Conservation (phyloP, 768 basidiomycete species). For the Mycena pura region DNA sequence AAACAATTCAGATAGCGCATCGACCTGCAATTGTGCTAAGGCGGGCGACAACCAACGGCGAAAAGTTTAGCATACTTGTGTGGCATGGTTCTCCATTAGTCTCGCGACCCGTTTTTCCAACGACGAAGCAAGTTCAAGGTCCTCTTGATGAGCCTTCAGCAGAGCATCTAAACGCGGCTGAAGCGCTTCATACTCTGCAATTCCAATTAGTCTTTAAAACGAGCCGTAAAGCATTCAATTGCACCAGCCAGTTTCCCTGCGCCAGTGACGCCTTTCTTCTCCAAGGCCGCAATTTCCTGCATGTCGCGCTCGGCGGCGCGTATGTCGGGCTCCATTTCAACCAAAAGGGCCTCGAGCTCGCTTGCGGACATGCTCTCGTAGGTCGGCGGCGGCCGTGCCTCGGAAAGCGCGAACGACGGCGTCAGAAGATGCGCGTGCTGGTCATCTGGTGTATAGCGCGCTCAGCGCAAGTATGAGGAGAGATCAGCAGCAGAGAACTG, state of each 20-base stretch:
- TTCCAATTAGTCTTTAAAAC: background rate
- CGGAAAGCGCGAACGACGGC: constrained; percentile 77
- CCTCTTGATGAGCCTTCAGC: constrained; percentile 63
- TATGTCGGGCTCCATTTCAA: constrained; percentile 85
- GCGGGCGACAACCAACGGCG: background rate
- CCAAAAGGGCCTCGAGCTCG: constrained; percentile 73
- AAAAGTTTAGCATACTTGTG: constrained; percentile 70
- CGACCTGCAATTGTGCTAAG: constrained; percentile 55
- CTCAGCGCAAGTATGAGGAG: constrained; percentile 10
- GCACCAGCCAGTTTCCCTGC: constrained; percentile 75
- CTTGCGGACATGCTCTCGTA: constrained; percentile 71
- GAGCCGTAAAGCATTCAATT: background rate
- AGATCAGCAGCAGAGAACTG: constrained; percentile 40
- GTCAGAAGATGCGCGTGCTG: constrained; percentile 77
- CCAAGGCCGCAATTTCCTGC: constrained; percentile 75
- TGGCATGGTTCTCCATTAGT: constrained; percentile 73
- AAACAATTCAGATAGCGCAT: constrained; percentile 82
- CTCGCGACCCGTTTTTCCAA: constrained; percentile 71
- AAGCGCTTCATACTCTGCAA: constrained; percentile 65
- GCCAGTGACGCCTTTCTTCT: constrained; percentile 72
- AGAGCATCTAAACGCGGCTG: constrained; percentile 73
- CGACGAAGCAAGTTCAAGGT: constrained; percentile 58
- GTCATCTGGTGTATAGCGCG: constrained; percentile 59
- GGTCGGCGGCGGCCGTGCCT: constrained; percentile 46
- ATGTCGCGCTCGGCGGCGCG: constrained; percentile 84